Evolutionary conservation across 805 yeast genomes (phyloP).

Genomic region (Suhomyces sp.): DNA sequence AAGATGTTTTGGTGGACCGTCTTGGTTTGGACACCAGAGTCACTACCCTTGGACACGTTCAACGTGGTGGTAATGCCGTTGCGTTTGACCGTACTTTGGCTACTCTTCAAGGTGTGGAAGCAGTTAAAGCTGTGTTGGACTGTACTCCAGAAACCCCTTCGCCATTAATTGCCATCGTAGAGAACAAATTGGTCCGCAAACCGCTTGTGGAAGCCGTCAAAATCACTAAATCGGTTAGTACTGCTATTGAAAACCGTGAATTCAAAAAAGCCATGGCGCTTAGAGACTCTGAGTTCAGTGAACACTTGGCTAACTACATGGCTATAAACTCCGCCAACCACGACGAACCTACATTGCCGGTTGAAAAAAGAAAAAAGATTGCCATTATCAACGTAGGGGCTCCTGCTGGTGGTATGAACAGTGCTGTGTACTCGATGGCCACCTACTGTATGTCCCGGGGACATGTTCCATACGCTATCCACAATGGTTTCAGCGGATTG

Average conservation of each 20-base stretch:
- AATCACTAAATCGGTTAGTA: slow-evolving; percentile 85
- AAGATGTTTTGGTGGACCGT: slow-evolving; percentile 67
- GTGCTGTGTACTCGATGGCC: slow-evolving; percentile 89
- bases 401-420: slow-evolving; percentile 94
- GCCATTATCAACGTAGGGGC: slow-evolving; percentile 95
- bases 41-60: slow-evolving; percentile 95
- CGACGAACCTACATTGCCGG: slow-evolving; percentile 54
- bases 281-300: slow-evolving; percentile 86
- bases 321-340: slow-evolving; percentile 68
- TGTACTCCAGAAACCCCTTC: slow-evolving; percentile 89
- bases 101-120: slow-evolving; percentile 96
- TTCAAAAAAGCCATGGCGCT: slow-evolving; percentile 84
- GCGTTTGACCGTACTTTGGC: slow-evolving; percentile 91
- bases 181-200: slow-evolving; percentile 80
- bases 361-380: slow-evolving; percentile 59
- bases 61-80: slow-evolving; percentile 98
- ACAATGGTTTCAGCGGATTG: slow-evolving; percentile 91
- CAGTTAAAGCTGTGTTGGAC: slow-evolving; percentile 88
- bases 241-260: slow-evolving; percentile 73
- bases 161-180: slow-evolving; percentile 88
- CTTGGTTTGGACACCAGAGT: slow-evolving; percentile 92
- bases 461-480: slow-evolving; percentile 85
- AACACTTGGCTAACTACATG: slow-evolving; percentile 69
- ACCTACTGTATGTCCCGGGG: slow-evolving; percentile 86
- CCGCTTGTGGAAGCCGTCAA: slow-evolving; percentile 89